These are phyloP conservation scores for Linnemannia exigua DNA, from an alignment of 192 early-diverging fungal species.

Conservation along the genomic window DNA sequence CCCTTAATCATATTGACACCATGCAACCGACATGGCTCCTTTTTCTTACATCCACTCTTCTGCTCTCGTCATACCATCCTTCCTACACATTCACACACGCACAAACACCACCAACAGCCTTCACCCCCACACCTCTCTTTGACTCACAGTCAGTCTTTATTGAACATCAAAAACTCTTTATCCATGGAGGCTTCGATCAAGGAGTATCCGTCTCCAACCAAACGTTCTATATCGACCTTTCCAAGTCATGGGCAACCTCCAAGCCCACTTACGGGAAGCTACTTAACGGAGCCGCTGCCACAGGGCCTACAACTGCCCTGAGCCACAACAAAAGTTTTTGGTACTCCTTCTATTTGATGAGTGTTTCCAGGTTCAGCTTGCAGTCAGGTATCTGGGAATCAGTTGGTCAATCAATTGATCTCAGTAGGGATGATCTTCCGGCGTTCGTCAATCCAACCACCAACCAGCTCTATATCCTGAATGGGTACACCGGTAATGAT, in stretches of 20 bases:
- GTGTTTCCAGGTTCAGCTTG: background rate
- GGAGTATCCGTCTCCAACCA: background rate
- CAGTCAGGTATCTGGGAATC: background rate
- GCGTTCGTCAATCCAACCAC: background rate
- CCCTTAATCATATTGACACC: no score
- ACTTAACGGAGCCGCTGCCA: background rate
- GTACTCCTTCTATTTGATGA: background rate
- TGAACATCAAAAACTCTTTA: conserved; percentile 1
- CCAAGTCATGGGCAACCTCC: conserved; percentile 6
- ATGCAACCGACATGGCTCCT: no score
- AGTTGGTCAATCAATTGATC: background rate
- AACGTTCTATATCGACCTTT: conserved; percentile 30
- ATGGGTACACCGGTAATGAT: background rate
- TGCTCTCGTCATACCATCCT: background rate
- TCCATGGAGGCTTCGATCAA: conserved; percentile 14
- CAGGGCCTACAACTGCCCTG: background rate
- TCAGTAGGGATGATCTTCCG: background rate
- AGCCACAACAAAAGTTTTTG: conserved; percentile 1
- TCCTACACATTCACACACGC: background rate
- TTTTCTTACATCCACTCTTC: background rate
- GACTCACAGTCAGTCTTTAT: conserved; percentile 9
- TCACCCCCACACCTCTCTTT: background rate
- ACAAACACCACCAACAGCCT: background rate
- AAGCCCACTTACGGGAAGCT: conserved; percentile 8
- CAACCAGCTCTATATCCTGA: background rate